phyloP scores from a whole-genome alignment of 2,329 filamentous ascomycete genomes.

The Albophoma yamanashiensis region DNA sequence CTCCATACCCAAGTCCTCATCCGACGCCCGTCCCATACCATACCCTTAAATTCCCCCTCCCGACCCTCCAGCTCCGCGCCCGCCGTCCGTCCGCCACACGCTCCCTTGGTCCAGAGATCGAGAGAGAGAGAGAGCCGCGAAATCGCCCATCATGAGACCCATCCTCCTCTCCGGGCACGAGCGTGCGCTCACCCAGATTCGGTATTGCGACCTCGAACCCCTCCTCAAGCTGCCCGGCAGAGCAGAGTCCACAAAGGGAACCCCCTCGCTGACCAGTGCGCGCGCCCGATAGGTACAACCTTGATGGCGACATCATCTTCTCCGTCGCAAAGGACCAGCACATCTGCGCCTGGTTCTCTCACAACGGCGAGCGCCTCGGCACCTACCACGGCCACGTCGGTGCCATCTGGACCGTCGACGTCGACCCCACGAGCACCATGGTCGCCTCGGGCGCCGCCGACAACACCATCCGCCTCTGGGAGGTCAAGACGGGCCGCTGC shows the following conservation, averaged over 20 bases:
- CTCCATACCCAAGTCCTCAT: conserved; percentile 11
- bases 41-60: conserved; percentile 3
- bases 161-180: conserved; percentile 95
- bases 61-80: conserved; percentile 9
- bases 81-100: conserved; percentile 1
- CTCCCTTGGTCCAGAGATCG: conserved; percentile 1
- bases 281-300: conserved; percentile 56
- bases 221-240: background rate
- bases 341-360: conserved; percentile 92
- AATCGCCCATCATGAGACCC: conserved; percentile 70
- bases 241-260: too few relatives aligned
- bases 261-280: background rate
- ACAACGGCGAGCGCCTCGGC: conserved; percentile 95
- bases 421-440: conserved; percentile 83
- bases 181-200: conserved; percentile 90
- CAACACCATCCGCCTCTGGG: conserved; percentile 97
- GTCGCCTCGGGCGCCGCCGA: conserved; percentile 94
- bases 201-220: conserved; percentile 34
- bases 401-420: conserved; percentile 97
- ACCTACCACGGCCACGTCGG: conserved; percentile 96
- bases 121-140: conserved; percentile 6
- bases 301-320: conserved; percentile 94
- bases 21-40: conserved; percentile 12
- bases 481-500: conserved; percentile 82
- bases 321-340: conserved; percentile 93